These are phyloP conservation scores for Raphanus hybrid DNA, from an alignment of 441 rosid genomes.

Conservation along the genomic window DNA sequence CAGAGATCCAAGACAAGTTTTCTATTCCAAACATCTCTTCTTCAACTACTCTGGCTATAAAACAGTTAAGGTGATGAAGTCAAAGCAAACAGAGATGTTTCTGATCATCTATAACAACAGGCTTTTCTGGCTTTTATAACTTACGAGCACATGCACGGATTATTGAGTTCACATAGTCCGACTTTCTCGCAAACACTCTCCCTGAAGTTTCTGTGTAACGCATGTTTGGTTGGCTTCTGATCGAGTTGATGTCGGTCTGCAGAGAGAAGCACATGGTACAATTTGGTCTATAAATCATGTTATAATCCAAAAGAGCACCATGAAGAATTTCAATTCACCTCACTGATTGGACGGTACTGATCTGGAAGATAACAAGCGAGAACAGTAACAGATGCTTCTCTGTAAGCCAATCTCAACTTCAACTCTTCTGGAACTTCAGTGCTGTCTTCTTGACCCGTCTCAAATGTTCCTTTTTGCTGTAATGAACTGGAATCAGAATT, in stretches of 20 bases:
- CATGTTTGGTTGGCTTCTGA: constrained; percentile 15
- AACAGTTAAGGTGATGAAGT: constrained; percentile 44
- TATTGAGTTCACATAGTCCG: constrained; percentile 77
- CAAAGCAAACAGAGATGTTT: constrained; percentile 25
- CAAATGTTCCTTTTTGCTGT: constrained; percentile 99
- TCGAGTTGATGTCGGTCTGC: constrained; percentile 80
- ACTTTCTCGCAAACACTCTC: constrained; percentile 9
- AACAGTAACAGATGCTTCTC: constrained; percentile 97
- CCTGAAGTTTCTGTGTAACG: constrained; percentile 13
- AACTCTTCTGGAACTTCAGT: constrained; percentile 42
- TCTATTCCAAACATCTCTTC: constrained; percentile 93
- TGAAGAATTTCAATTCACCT: constrained; percentile 50
- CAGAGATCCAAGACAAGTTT: constrained; percentile 91
- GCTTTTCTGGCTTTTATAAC: neutral
- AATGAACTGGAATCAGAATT: constrained; percentile 15
- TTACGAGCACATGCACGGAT: constrained; percentile 50
- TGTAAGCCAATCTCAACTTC: constrained; percentile 70
- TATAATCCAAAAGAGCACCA: neutral
- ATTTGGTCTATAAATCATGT: constrained; percentile 14
- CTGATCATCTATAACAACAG: constrained; percentile 42
- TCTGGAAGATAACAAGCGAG: constrained; percentile 92
- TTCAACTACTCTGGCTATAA: constrained; percentile 90
- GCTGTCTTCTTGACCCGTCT: constrained; percentile 97
- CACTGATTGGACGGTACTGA: constrained; percentile 73
- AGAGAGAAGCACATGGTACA: constrained; percentile 37